phyloP scores from a whole-genome alignment of 257 asterid species.

The Misopates orontium region DNA sequence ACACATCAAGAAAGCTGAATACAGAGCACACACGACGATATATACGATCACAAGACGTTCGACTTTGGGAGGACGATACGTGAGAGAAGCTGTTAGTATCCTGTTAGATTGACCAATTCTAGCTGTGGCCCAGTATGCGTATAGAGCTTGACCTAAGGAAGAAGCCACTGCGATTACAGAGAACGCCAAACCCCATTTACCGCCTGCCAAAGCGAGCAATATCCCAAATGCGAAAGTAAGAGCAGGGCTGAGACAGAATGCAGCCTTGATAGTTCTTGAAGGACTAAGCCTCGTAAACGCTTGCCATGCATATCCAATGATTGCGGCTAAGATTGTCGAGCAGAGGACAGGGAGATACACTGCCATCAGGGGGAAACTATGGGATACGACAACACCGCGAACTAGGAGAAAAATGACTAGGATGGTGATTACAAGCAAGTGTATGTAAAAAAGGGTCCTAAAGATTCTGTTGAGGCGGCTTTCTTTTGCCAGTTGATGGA shows the following conservation, averaged over 20 bases:
- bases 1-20: conserved; percentile 39
- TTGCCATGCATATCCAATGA: conserved; percentile 49
- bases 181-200: conserved; percentile 44
- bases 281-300: conserved; percentile 35
- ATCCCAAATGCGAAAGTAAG: conserved; percentile 47
- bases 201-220: conserved; percentile 46
- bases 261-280: conserved; percentile 37
- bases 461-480: conserved; percentile 37
- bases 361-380: conserved; percentile 34
- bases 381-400: conserved; percentile 26
- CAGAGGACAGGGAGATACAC: conserved; percentile 47
- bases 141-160: conserved; percentile 43
- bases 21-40: conserved; percentile 31
- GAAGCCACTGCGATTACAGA: conserved; percentile 37
- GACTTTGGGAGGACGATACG: conserved; percentile 45
- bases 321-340: conserved; percentile 46
- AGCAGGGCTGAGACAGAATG: conserved; percentile 64
- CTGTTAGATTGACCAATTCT: conserved; percentile 38
- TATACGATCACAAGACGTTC: conserved; percentile 28
- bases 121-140: conserved; percentile 57
- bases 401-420: conserved; percentile 39
- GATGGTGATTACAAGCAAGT: conserved; percentile 34
- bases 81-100: conserved; percentile 35
- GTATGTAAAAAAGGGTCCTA: conserved; percentile 37
- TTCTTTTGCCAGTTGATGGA: conserved; percentile 34